Conservation (phyloP, 2,329 filamentous ascomycete species). For the Alternaria metachromatica region DNA sequence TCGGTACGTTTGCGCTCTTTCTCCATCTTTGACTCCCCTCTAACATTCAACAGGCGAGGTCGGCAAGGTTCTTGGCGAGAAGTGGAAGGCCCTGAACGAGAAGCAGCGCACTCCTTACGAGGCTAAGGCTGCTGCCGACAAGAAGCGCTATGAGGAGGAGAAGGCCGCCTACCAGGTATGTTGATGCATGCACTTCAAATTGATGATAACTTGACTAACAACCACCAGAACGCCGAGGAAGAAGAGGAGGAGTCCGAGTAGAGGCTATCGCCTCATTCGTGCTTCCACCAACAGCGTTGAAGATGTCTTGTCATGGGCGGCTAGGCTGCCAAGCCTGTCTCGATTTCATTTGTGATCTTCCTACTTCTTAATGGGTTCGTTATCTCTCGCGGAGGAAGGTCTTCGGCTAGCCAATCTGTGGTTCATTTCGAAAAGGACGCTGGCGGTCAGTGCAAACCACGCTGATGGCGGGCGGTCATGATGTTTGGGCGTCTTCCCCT, state of each 20-base stretch:
- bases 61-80: conserved; percentile 96
- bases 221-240: conserved; percentile 38
- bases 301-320: conserved; percentile 36
- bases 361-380: conserved; percentile 32
- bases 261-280: conserved; percentile 11
- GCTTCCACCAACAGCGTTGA: conserved; percentile 15
- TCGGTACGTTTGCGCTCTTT: conserved; percentile 66
- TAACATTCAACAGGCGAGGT: conserved; percentile 74
- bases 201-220: conserved; percentile 21
- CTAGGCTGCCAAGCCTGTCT: conserved; percentile 28
- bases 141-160: conserved; percentile 99
- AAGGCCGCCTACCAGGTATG: conserved; percentile 73
- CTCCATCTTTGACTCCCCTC: background rate
- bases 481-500: conserved; percentile 42
- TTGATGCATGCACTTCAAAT: background rate
- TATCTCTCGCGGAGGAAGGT: conserved; percentile 27
- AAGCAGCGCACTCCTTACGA: conserved; percentile 94
- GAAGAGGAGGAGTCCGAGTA: conserved; percentile 53
- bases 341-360: conserved; percentile 32
- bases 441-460: conserved; percentile 38
- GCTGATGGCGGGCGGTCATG: conserved; percentile 31
- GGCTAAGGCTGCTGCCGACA: conserved; percentile 94
- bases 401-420: conserved; percentile 32
- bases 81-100: conserved; percentile 96
- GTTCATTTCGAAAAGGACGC: conserved; percentile 27